Conservation (phyloP, 345 rosid species). For the Streptanthus diversifolius region DNA sequence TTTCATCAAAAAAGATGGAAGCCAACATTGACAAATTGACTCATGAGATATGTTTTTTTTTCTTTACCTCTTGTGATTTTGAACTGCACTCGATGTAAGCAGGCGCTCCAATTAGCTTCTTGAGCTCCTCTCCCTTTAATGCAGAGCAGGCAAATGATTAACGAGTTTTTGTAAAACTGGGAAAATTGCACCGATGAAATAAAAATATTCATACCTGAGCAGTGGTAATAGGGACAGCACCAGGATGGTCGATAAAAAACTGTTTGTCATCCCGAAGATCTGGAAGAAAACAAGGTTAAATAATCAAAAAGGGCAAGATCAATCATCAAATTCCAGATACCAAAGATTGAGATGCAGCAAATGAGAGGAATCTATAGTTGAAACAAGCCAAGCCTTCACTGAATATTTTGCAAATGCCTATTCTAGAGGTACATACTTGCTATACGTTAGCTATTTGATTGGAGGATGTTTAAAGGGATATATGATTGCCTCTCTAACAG, state of each 20-base stretch:
- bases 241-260: slow-evolving; percentile 82
- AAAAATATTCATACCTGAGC: slow-evolving; percentile 48
- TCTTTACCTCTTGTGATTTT: slow-evolving; percentile 78
- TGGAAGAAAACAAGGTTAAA: slow-evolving; percentile 27
- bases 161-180: not conserved
- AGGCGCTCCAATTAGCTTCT: slow-evolving; percentile 71
- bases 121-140: slow-evolving; percentile 86
- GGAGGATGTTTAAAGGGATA: too few relatives aligned
- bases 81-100: slow-evolving; percentile 92
- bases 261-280: slow-evolving; percentile 95
- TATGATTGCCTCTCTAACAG: too few relatives aligned
- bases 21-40: not conserved
- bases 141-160: not conserved
- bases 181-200: not conserved
- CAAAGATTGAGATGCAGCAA: not conserved
- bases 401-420: not conserved
- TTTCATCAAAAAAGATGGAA: not conserved
- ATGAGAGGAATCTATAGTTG: not conserved
- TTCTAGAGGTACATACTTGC: not conserved
- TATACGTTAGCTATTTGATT: not conserved
- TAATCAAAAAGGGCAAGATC: not conserved
- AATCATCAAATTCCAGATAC: not conserved
- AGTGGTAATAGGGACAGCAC: slow-evolving; percentile 75
- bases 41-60: not conserved
- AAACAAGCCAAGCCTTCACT: not conserved